A percentile compares a stretch with the other conserved stretches of the same genome.
Conservation (phyloP, 1,284 basidiomycete species). For the Phylloboletellus chloephorus region DNA sequence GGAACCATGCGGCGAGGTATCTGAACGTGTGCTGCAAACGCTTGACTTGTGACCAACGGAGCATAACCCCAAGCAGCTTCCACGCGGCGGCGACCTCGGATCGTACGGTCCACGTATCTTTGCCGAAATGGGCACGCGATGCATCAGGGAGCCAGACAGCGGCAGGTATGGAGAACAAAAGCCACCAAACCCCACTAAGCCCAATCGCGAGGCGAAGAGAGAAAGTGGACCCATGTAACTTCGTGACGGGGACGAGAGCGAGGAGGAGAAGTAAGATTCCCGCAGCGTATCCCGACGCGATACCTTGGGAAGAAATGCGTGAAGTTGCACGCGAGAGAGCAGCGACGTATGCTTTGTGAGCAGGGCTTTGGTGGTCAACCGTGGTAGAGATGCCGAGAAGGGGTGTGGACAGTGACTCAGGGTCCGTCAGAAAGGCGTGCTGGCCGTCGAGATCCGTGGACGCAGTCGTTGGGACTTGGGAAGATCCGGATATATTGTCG, state of each 20-base stretch:
- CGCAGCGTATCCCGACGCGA: constrained; percentile 77
- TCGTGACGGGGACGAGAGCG: constrained; percentile 67
- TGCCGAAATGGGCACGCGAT: constrained; percentile 4
- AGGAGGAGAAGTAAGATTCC: constrained; percentile 69
- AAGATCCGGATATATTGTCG: constrained; percentile 4
- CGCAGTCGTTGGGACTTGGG: constrained; percentile 16
- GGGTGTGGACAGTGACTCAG: constrained; percentile 18
- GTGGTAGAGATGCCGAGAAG: constrained; percentile 27
- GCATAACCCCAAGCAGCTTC: constrained; percentile 63
- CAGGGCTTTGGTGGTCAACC: constrained; percentile 4
- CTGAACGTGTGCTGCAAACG: constrained; percentile 78
- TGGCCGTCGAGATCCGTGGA: constrained; percentile 25
- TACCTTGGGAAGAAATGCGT: constrained; percentile 75
- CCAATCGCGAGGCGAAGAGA: constrained; percentile 75
- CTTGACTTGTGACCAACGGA: constrained; percentile 63
- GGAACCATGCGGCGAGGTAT: constrained; percentile 87
- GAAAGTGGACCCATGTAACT: constrained; percentile 64
- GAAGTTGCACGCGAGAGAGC: constrained; percentile 67
- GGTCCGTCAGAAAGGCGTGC: constrained; percentile 7
- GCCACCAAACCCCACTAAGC: constrained; percentile 82
- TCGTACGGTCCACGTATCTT: constrained; percentile 40
- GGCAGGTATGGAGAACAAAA: constrained; percentile 69
- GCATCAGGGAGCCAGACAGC: constrained; percentile 60
- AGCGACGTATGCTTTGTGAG: constrained; percentile 38
- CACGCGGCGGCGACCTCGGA: constrained; percentile 60